Conservation (phyloP, 768 basidiomycete species). For the Boletus rex-veris region DNA sequence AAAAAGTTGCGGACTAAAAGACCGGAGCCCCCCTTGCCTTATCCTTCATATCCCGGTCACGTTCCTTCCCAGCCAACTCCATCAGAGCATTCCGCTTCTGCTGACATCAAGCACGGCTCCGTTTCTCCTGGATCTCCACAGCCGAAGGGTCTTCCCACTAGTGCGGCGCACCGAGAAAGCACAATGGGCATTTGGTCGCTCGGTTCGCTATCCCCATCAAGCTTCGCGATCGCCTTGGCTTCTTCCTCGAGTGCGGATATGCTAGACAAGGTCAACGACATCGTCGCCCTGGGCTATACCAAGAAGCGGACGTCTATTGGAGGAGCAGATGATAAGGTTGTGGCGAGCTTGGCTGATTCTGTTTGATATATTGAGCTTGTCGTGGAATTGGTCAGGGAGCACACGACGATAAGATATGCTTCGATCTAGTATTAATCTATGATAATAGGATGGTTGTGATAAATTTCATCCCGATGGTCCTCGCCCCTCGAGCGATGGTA, state of each 20-base stretch:
- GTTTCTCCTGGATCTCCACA: constrained; percentile 7
- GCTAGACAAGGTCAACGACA: constrained; percentile 34
- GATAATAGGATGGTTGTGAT: too few relatives aligned
- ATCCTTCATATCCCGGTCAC: constrained; percentile 20
- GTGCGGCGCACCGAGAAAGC: neutral
- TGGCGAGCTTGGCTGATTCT: neutral
- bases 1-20: constrained; percentile 3
- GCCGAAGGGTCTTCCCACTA: constrained; percentile 8
- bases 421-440: neutral
- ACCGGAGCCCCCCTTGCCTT: constrained; percentile 18
- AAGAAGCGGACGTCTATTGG: constrained; percentile 8
- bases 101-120: neutral
- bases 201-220: constrained; percentile 23
- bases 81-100: neutral
- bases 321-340: neutral
- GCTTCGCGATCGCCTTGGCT: constrained; percentile 20
- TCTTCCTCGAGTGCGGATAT: constrained; percentile 25
- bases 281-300: constrained; percentile 36
- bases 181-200: constrained; percentile 8
- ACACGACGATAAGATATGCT: neutral
- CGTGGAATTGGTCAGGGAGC: neutral
- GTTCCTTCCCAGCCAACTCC: neutral
- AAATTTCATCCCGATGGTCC: too few relatives aligned
- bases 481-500: too few relatives aligned
- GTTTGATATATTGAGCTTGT: neutral